Conservation (phyloP, 2,329 filamentous ascomycete species). For the Rhinocladiella similis region DNA sequence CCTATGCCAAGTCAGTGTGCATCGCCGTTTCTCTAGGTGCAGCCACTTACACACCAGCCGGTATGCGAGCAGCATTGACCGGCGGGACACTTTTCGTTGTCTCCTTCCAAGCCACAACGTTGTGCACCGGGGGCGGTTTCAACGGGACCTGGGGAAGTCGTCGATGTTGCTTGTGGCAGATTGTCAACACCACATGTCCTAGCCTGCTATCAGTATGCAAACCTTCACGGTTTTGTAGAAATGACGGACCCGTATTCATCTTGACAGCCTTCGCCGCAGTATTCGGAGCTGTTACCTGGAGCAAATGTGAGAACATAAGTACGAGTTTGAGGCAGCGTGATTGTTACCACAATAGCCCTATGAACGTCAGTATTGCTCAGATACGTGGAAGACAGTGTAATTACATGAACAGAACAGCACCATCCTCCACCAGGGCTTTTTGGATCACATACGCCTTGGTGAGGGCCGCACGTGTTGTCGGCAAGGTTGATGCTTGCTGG, state of each 20-base stretch:
- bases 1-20: constrained; percentile 15
- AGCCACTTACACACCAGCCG: constrained; percentile 24
- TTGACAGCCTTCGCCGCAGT: constrained; percentile 30
- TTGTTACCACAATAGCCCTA: constrained; percentile 15
- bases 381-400: not conserved
- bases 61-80: constrained; percentile 22
- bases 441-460: constrained; percentile 22
- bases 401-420: constrained; percentile 25
- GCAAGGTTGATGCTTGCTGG: constrained; percentile 9
- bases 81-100: constrained; percentile 3
- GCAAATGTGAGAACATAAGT: not conserved
- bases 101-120: constrained; percentile 8
- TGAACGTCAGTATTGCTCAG: not conserved
- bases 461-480: constrained; percentile 25
- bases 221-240: not conserved
- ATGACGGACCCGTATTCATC: constrained; percentile 18
- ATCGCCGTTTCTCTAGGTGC: not conserved
- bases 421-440: constrained; percentile 12
- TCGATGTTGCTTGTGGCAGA: not conserved
- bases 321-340: not conserved
- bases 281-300: constrained; percentile 18
- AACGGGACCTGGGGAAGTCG: not conserved
- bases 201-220: not conserved
- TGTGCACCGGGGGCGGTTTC: not conserved
- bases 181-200: constrained; percentile 10